Evolutionary conservation across 805 yeast species (phyloP).

Genomic region (Blastobotrys chiropterorum): DNA sequence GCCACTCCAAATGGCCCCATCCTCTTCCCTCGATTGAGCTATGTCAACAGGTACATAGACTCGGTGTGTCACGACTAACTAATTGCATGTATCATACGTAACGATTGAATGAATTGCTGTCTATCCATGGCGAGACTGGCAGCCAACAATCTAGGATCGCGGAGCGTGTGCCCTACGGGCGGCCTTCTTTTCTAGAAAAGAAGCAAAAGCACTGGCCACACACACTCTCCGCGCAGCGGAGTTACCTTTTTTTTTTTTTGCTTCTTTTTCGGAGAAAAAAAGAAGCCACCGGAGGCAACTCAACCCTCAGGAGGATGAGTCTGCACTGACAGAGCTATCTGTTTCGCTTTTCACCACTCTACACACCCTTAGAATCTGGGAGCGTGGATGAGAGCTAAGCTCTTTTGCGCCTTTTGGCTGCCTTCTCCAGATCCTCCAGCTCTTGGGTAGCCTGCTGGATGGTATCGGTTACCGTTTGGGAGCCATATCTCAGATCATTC

Average conservation of each 20-base stretch:
- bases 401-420: not conserved
- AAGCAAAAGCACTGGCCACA: not conserved
- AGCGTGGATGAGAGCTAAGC: not conserved
- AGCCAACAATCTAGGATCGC: too few species aligned
- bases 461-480: not conserved
- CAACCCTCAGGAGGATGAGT: too few species aligned
- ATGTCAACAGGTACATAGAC: not conserved
- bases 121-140: not conserved
- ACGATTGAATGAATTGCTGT: not conserved
- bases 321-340: too few species aligned
- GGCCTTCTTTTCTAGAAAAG: not conserved
- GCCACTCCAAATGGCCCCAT: not conserved
- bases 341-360: too few species aligned
- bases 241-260: too few species aligned
- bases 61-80: not conserved
- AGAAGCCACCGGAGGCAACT: too few species aligned
- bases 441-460: conserved; percentile 1
- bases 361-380: too few species aligned
- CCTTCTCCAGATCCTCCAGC: conserved; percentile 2
- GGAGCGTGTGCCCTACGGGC: not conserved
- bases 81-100: not conserved
- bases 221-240: too few species aligned
- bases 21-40: not conserved
- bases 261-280: too few species aligned
- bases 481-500: conserved; percentile 1